Evolutionary conservation across 148 eudicot species (phyloP).

Genomic region (Rhododendron williamsianum): DNA sequence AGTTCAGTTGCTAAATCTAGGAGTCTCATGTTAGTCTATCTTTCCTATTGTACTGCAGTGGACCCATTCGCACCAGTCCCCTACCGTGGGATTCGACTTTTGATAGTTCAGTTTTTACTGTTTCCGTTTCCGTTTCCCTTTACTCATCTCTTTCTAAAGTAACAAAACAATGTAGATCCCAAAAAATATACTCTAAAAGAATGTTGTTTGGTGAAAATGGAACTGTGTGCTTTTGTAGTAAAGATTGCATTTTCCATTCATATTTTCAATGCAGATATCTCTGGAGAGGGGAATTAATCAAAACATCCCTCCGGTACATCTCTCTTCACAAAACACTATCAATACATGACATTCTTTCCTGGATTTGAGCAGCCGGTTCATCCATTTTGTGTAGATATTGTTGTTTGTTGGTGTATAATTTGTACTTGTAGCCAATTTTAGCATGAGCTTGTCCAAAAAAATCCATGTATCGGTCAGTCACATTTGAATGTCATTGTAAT

Average conservation of each 20-base stretch:
- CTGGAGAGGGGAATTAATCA: constrained; percentile 28
- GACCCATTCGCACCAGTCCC: neutral
- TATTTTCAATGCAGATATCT: constrained; percentile 45
- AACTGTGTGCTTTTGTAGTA: neutral
- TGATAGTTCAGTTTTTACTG: neutral
- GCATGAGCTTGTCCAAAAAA: neutral
- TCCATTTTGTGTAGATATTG: neutral
- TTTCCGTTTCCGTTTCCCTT: neutral
- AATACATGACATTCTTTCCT: neutral
- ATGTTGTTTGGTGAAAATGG: neutral
- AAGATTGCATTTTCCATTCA: neutral
- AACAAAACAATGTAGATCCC: neutral
- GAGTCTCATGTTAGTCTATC: neutral
- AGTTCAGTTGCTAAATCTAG: neutral
- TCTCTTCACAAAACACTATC: neutral
- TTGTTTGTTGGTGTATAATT: neutral
- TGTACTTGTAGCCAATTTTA: neutral
- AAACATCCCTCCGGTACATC: neutral
- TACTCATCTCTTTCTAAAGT: neutral
- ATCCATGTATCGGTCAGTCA: neutral
- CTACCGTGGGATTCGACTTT: neutral
- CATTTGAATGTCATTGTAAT: neutral
- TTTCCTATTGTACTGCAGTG: no score
- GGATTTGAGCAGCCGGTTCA: neutral
- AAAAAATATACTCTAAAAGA: neutral